Evolutionary conservation across 495 filamentous ascomycete genomes (phyloP).

Genomic region (Aspergillus coremiiformis): DNA sequence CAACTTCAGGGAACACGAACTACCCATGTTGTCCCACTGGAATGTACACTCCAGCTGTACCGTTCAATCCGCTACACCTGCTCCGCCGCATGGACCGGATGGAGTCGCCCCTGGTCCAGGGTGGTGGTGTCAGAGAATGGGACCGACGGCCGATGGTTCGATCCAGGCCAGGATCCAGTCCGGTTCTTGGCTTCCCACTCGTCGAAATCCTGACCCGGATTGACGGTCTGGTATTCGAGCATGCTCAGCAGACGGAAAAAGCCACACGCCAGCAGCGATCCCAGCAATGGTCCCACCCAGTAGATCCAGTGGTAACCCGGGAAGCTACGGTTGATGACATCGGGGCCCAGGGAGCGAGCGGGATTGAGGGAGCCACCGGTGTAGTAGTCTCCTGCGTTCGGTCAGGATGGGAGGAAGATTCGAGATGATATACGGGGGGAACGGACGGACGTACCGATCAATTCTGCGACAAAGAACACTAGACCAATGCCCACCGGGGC

Average conservation of each 20-base stretch:
- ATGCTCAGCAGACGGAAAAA: conserved; percentile 62
- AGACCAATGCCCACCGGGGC: conserved; percentile 74
- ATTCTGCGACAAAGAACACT: conserved; percentile 60
- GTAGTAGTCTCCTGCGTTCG: conserved; percentile 55
- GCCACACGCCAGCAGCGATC: conserved; percentile 55
- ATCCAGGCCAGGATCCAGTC: conserved; percentile 9
- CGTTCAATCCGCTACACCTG: not conserved
- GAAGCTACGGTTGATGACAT: conserved; percentile 58
- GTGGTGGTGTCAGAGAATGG: conserved; percentile 12
- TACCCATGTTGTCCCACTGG: too few species aligned
- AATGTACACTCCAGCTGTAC: not conserved
- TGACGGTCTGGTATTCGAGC: conserved; percentile 69
- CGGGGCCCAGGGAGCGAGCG: conserved; percentile 64
- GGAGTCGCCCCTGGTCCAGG: not conserved
- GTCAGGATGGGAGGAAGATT: too few species aligned
- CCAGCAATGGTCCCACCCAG: conserved; percentile 51
- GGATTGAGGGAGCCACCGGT: conserved; percentile 71
- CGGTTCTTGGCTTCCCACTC: conserved; percentile 29
- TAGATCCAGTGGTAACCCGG: conserved; percentile 27
- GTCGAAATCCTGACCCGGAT: conserved; percentile 62
- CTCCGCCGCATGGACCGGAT: not conserved
- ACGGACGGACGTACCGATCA: conserved; percentile 48
- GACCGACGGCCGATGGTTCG: conserved; percentile 7
- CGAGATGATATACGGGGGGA: too few species aligned
- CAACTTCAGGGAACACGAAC: too few species aligned